A percentile compares a stretch with the other conserved stretches of the same genome.
Evolutionary conservation across 225 moss, liverwort and hornwort genomes (phyloP).

Genomic region (Takakia lepidozioides): DNA sequence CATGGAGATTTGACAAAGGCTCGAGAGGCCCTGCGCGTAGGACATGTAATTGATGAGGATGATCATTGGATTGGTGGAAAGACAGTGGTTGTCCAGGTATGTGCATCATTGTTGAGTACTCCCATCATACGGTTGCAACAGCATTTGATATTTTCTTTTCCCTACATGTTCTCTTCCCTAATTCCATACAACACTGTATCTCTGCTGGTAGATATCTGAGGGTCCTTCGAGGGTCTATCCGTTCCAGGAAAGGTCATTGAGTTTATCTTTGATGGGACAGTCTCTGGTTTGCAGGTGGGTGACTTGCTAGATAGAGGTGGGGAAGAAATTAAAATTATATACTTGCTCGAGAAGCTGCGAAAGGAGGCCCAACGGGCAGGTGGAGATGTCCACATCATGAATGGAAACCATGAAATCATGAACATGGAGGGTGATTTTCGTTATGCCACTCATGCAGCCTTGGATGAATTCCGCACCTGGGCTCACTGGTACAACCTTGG

Average conservation of each 20-base stretch:
- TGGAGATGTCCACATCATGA: constrained; percentile 84
- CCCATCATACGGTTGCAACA: no score
- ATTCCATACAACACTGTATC: no score
- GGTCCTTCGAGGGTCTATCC: no score
- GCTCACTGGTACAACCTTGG: constrained; percentile 64
- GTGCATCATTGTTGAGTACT: no score
- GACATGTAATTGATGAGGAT: constrained; percentile 63
- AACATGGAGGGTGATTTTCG: constrained; percentile 95
- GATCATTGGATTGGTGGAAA: constrained; percentile 72
- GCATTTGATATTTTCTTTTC: no score
- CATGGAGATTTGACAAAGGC: constrained; percentile 83
- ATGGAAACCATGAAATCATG: constrained; percentile 91
- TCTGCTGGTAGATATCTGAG: no score
- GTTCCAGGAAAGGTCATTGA: no score
- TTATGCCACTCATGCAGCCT: constrained; percentile 32
- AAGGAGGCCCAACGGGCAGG: constrained; percentile 63
- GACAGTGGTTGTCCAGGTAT: constrained; percentile 82
- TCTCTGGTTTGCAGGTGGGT: constrained; percentile 39
- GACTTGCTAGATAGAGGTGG: constrained; percentile 84
- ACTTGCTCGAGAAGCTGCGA: constrained; percentile 76
- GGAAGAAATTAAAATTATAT: constrained; percentile 77
- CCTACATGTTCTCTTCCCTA: no score
- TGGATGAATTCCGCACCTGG: constrained; percentile 73
- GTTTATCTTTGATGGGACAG: no score
- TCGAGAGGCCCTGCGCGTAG: constrained; percentile 60